Base-by-base conservation (phyloP, 2,329 filamentous ascomycete genomes). In the Cladorrhinum sp. region DNA sequence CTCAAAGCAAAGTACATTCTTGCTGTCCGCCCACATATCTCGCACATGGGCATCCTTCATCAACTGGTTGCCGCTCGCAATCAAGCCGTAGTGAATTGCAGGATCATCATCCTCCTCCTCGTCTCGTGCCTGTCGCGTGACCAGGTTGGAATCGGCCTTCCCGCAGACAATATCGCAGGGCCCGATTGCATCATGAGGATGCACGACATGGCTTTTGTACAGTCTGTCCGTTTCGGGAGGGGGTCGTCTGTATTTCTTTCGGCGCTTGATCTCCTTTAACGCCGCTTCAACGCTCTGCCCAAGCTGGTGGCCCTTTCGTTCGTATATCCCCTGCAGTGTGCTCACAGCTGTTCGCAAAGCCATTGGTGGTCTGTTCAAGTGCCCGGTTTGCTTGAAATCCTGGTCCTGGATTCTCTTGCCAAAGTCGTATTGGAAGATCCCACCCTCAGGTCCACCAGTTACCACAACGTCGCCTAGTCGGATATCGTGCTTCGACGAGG, bases 21-120 rank as follows among this genome's bases (percentile, higher is more conserved):
- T 49, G 10, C 49, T 2, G 9, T 21, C 23, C 14, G 39, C 39
- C 1, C 74, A 59, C 12, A 42, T 51, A 58, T 75, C 72, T 1
- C 74, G 64, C 3, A 62, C 6, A 1, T 7, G 0, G 0, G 68
- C 72, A 52, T 73, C 52, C 36, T 71, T 71, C 56, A 76, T 71
- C 6, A 74, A 2, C 21, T 64, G 60, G 36, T 75, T 72, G 0
- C 50, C 71, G 0, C 71, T 75, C 1, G 71, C 74, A 57, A 77
- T 74, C 0, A 71, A 46, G 0, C 75, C 76, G 30, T 75, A 74
- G 56, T 76, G 73, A 1, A 76, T 60, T 14, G 8, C n/a, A 1
- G 51, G 58, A 26, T 55, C 30, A 9, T 55, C 30, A 9, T 59
- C 51, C 1, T 50, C 23, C 1, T 50, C 23, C 7, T 55, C 24